Percentiles rank a stretch among this genome's conserved stretches.
Conservation (phyloP, 1,284 basidiomycete genomes). For the Lignosus rhinocerotis region DNA sequence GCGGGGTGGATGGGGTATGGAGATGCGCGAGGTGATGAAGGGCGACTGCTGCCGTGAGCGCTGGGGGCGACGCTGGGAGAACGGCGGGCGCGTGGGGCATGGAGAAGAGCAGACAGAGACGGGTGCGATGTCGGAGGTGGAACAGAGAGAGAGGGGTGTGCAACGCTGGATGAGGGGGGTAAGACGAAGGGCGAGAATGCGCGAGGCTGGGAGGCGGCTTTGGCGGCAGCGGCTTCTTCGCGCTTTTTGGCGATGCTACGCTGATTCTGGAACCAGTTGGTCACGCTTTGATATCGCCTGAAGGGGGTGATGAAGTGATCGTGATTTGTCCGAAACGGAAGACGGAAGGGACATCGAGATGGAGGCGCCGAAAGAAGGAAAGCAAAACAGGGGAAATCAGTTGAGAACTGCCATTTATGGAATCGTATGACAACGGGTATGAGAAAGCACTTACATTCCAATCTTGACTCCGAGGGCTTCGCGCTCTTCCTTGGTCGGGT, state of each 20-base stretch:
- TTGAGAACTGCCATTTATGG: slow-evolving; percentile 10
- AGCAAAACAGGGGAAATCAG: slow-evolving; percentile 21
- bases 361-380: slow-evolving; percentile 13
- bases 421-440: slow-evolving; percentile 20
- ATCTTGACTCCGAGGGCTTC: slow-evolving; percentile 63
- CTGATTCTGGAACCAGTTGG: slow-evolving; percentile 85
- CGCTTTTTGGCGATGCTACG: slow-evolving; percentile 72
- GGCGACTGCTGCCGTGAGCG: slow-evolving; percentile 25
- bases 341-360: neutral
- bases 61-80: slow-evolving; percentile 32
- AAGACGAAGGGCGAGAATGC: slow-evolving; percentile 45
- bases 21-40: slow-evolving; percentile 35
- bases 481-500: slow-evolving; percentile 66
- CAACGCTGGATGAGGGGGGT: slow-evolving; percentile 31
- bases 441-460: slow-evolving; percentile 60
- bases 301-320: slow-evolving; percentile 15
- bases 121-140: slow-evolving; percentile 33
- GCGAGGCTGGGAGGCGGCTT: slow-evolving; percentile 29
- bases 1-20: slow-evolving; percentile 33
- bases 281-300: slow-evolving; percentile 76
- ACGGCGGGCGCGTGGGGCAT: slow-evolving; percentile 24
- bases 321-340: slow-evolving; percentile 16
- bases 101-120: slow-evolving; percentile 24
- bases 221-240: slow-evolving; percentile 35
- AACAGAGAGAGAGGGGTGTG: slow-evolving; percentile 32